Evolutionary conservation across 805 yeast species (phyloP).

Genomic region (Saccharomyces cerevisiae): DNA sequence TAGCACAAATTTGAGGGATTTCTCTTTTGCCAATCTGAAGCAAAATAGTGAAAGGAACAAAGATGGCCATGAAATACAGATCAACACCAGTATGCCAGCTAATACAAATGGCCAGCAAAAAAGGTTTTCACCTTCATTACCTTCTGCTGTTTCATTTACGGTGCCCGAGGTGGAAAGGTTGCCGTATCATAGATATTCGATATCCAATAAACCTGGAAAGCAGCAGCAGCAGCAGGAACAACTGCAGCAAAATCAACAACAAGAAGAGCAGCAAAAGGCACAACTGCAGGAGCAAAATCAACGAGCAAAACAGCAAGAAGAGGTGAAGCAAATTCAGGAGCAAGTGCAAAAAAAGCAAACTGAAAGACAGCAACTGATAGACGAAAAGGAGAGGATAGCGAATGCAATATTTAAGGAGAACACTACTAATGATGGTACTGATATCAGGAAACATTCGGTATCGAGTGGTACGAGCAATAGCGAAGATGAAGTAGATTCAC

Average conservation of each 20-base stretch:
- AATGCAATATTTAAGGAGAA: not conserved
- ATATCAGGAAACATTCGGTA: not conserved
- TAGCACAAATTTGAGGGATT: not conserved
- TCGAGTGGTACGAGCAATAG: not conserved
- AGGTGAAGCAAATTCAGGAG: not conserved
- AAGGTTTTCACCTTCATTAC: not conserved
- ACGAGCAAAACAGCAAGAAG: not conserved
- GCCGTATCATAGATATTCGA: conserved; percentile 46
- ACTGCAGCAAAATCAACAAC: conserved; percentile 1
- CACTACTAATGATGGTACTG: not conserved
- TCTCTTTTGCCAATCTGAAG: not conserved
- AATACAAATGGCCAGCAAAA: not conserved
- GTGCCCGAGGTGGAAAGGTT: conserved; percentile 27
- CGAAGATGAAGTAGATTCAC: conserved; percentile 4
- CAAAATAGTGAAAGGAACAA: not conserved
- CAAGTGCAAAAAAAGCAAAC: not conserved
- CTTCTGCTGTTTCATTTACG: not conserved
- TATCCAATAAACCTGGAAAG: conserved; percentile 39
- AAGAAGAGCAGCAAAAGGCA: not conserved
- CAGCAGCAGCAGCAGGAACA: conserved; percentile 7
- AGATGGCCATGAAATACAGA: not conserved
- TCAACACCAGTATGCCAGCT: not conserved
- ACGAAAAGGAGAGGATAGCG: not conserved
- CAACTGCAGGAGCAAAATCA: not conserved
- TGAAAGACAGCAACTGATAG: not conserved